Percentiles rank a stretch among this genome's conserved stretches.
phyloP scores from a whole-genome alignment of 1,139 yeast species.

The Schizosaccharomyces versatilis region DNA sequence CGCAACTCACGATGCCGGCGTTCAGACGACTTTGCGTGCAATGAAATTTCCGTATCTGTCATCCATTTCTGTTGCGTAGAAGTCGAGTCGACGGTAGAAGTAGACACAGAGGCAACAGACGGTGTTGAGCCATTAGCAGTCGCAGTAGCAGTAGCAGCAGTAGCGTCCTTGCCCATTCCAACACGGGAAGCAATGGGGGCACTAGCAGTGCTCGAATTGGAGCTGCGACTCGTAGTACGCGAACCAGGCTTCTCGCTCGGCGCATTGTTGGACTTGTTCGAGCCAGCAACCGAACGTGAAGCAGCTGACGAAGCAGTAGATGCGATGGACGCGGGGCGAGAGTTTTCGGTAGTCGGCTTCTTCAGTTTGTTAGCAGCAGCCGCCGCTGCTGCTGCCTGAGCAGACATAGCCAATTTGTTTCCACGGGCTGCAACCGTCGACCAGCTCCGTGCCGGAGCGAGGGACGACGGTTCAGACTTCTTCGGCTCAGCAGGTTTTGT shows the following conservation, averaged over 20 bases:
- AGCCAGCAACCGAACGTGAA: no score
- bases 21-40: neutral
- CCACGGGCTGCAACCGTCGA: conserved; percentile 1
- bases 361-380: no score
- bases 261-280: no score
- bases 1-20: neutral
- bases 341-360: no score
- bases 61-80: neutral
- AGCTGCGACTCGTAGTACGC: no score
- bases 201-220: no score
- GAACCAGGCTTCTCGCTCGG: no score
- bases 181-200: no score
- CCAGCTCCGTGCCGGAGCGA: neutral
- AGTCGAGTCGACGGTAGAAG: neutral
- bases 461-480: no score
- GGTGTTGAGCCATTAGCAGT: neutral
- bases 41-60: neutral
- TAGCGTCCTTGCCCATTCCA: neutral
- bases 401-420: neutral
- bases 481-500: no score
- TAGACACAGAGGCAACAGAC: neutral
- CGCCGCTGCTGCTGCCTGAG: neutral
- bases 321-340: no score
- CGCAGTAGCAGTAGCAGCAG: neutral
- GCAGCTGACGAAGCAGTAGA: no score